A percentile compares a stretch with the other conserved stretches of the same genome.
These are phyloP conservation scores for Psilocybe sp. DNA, from an alignment of 768 basidiomycete species.

Conservation along the genomic window DNA sequence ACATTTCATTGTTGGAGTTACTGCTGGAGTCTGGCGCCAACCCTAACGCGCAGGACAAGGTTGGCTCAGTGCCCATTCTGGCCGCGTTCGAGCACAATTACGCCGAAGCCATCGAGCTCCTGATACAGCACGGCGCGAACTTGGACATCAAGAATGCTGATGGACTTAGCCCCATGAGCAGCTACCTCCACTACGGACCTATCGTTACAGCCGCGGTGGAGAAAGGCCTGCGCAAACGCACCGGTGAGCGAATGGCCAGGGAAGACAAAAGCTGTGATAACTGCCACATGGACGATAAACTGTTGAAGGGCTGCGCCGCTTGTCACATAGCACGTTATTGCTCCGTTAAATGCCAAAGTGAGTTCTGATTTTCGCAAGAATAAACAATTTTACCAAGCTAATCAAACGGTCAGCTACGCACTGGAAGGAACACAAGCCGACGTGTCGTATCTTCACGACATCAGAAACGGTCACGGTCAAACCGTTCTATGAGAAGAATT, in stretches of 20 bases:
- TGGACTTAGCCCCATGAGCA: conserved; percentile 27
- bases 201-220: conserved; percentile 39
- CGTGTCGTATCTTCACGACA: conserved; percentile 41
- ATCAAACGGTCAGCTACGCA: conserved; percentile 24
- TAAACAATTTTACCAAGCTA: neutral
- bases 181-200: conserved; percentile 36
- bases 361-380: conserved; percentile 8
- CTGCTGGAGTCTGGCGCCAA: conserved; percentile 46
- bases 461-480: conserved; percentile 45
- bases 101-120: conserved; percentile 32
- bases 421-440: conserved; percentile 48
- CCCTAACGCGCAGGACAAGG: conserved; percentile 45
- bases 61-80: conserved; percentile 42
- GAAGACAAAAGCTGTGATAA: conserved; percentile 43
- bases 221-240: conserved; percentile 46
- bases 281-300: conserved; percentile 24
- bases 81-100: conserved; percentile 29
- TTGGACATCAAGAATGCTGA: conserved; percentile 37
- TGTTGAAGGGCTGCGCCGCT: conserved; percentile 38
- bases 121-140: conserved; percentile 50
- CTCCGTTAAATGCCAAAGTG: conserved; percentile 53
- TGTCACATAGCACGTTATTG: conserved; percentile 52
- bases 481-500: conserved; percentile 31
- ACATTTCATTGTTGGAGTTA: conserved; percentile 30
- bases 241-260: conserved; percentile 36